phyloP scores from a whole-genome alignment of 805 yeast species.

The Kregervanrija fluxuum region DNA sequence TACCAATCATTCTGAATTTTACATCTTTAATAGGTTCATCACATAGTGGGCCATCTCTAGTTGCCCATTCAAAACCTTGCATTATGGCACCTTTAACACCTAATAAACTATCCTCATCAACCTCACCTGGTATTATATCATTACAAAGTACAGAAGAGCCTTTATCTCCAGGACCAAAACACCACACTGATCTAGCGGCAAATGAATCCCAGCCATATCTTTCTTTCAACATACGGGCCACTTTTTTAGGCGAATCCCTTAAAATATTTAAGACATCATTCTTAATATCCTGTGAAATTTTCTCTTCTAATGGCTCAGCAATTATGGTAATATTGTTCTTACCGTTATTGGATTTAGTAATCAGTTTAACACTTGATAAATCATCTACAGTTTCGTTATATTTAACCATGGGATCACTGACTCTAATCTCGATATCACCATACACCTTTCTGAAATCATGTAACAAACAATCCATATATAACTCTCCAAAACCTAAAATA shows the following conservation, averaged over 20 bases:
- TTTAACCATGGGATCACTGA: constrained; percentile 76
- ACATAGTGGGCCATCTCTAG: constrained; percentile 85
- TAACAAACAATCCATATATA: constrained; percentile 76
- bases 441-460: constrained; percentile 66
- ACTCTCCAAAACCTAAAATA: constrained; percentile 76
- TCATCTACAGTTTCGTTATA: constrained; percentile 73
- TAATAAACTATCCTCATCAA: constrained; percentile 44
- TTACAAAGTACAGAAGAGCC: constrained; percentile 50
- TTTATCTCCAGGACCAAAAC: constrained; percentile 52
- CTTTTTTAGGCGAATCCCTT: constrained; percentile 30
- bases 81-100: constrained; percentile 46
- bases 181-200: constrained; percentile 77
- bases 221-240: constrained; percentile 49
- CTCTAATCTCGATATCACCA: constrained; percentile 62
- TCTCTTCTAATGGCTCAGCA: constrained; percentile 65
- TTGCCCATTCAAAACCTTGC: constrained; percentile 81
- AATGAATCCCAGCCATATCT: constrained; percentile 76
- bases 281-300: constrained; percentile 51
- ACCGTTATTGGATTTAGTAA: constrained; percentile 48
- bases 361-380: constrained; percentile 60
- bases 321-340: constrained; percentile 56
- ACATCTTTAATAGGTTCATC: constrained; percentile 72
- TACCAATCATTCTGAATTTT: constrained; percentile 64
- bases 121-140: constrained; percentile 70
- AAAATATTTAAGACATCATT: constrained; percentile 29